Base-by-base conservation (phyloP, 1,139 yeast species). In the Yamadazyma blattariae region DNA sequence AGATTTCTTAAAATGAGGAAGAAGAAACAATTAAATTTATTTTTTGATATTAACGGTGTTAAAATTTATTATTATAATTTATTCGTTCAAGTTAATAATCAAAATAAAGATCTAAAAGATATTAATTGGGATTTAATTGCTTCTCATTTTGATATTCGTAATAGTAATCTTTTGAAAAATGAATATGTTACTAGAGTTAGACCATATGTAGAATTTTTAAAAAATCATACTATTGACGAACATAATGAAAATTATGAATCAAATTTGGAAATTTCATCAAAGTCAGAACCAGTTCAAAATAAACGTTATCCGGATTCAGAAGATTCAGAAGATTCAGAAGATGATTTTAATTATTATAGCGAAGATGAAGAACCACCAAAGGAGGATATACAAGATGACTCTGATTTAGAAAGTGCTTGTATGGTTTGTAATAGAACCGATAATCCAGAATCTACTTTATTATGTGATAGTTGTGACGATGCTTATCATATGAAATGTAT, bases 381-480 rank as follows among this genome's bases (percentile, higher is more conserved):
- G 17, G 27, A 26, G 3, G 47, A 36, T 31, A 51, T 10, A 3
- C 32, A 29, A 19, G 19, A 20, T 4, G 47, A 36, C 29, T 52
- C 49, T 7, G 52, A 58, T 24, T 59, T 57, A 1, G 62, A 54
- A 7, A 42, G 50, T 17, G 61, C 49, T n/a, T 82, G 90, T 46
- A 54, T 69, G 27, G 50, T 79, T 3, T 83, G 95, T 52, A 71
- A 74, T 5, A 57, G 57, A 12, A 64, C 67, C 39, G 70, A 71
- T 34, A 61, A 71, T 15, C 82, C 83, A 0, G 59, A 65, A 1
- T 57, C 65, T 14, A 77, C 81, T 4, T 57, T 84, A 17, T 56
- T 78, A 7, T 86, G 95, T 54, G 88, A 82, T 44, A 82, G 83
- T 27, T 89, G 97, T 54, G 79, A 82, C 40, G 71, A 72, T 34